Conservation (phyloP, 176 grass and related monocot genomes). For the Oryza punctata region DNA sequence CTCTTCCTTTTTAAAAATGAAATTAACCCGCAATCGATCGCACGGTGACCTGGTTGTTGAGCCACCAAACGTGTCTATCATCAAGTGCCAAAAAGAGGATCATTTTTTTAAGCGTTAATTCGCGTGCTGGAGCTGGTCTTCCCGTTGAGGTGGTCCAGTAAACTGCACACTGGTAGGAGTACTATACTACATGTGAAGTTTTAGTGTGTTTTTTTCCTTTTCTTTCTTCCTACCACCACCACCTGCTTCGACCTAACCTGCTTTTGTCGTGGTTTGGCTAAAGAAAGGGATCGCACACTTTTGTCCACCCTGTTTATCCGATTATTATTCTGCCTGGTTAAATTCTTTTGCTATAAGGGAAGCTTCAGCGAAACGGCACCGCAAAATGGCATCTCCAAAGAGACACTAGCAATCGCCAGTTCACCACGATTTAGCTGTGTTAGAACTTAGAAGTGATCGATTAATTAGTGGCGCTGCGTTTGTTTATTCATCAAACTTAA, state of each 20-base stretch:
- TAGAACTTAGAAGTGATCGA: no score
- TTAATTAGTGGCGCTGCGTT: background rate
- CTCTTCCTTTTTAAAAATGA: background rate
- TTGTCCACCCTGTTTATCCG: background rate
- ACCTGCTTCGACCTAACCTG: background rate
- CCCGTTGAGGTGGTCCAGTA: background rate
- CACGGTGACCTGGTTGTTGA: background rate
- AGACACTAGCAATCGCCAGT: no score
- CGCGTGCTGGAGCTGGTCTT: background rate
- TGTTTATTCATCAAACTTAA: no score
- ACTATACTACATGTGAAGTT: background rate
- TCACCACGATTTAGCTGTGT: no score
- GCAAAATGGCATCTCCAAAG: background rate
- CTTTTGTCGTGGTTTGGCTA: background rate
- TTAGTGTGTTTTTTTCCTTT: background rate
- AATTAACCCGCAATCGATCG: background rate
- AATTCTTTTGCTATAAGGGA: background rate
- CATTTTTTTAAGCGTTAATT: background rate
- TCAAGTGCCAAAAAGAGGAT: background rate
- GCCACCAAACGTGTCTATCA: background rate
- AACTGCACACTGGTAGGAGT: background rate
- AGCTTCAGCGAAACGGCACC: background rate
- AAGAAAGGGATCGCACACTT: background rate
- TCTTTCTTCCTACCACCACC: background rate
- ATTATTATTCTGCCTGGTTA: background rate